These are phyloP conservation scores for Friedmanniomyces endolithicus DNA, from an alignment of 495 filamentous ascomycete genomes.

Conservation along the genomic window DNA sequence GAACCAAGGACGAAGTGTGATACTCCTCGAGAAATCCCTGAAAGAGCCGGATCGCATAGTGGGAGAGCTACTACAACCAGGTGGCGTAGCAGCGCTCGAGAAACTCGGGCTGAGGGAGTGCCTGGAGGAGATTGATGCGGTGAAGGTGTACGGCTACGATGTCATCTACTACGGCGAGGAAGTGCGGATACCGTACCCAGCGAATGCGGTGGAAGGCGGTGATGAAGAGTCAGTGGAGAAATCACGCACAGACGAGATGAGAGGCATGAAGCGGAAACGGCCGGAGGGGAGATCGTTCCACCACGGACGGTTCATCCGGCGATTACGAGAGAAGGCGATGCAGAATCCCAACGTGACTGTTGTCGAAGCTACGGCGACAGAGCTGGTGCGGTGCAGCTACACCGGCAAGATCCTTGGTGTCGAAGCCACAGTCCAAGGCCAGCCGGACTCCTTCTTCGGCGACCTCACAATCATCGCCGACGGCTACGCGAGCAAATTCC, in stretches of 20 bases:
- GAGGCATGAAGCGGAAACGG: conserved; percentile 20
- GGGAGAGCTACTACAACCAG: conserved; percentile 87
- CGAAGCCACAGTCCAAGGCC: conserved; percentile 48
- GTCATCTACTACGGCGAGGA: conserved; percentile 68
- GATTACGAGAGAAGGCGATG: conserved; percentile 27
- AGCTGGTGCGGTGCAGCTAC: conserved; percentile 33
- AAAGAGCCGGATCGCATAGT: conserved; percentile 96
- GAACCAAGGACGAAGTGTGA: conserved; percentile 75
- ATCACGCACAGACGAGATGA: conserved; percentile 9
- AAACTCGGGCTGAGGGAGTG: conserved; percentile 69
- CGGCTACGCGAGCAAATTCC: conserved; percentile 87
- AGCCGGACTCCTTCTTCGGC: conserved; percentile 64
- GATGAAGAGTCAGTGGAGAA: conserved; percentile 6
- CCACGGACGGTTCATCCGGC: conserved; percentile 35
- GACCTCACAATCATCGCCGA: conserved; percentile 80
- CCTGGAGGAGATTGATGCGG: conserved; percentile 78
- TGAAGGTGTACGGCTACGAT: conserved; percentile 72
- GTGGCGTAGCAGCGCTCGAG: conserved; percentile 69
- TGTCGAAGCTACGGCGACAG: conserved; percentile 37
- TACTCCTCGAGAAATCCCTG: conserved; percentile 69
- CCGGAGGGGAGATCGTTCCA: conserved; percentile 36
- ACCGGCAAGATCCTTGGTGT: conserved; percentile 55
- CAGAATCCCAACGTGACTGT: conserved; percentile 36
- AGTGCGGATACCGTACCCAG: conserved; percentile 65
- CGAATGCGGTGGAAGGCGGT: conserved; percentile 10